Percentiles rank a stretch among this genome's conserved stretches.
phyloP scores from a whole-genome alignment of 208 protist genomes.

The Porcisia deanei region DNA sequence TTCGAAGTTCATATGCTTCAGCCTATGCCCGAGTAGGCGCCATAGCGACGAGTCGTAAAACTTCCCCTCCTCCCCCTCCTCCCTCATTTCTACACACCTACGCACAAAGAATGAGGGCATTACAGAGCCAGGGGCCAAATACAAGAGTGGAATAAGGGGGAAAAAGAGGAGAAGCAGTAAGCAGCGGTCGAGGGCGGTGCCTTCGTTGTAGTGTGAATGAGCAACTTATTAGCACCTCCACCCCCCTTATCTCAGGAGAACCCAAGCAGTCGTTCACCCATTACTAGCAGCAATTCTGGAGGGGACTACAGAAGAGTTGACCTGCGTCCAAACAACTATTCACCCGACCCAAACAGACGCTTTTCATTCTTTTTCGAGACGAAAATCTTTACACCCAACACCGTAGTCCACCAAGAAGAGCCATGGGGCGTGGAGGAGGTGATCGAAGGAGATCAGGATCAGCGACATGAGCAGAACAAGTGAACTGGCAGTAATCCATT shows the following conservation, averaged over 20 bases:
- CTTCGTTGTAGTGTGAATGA: not conserved
- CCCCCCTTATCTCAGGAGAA: not conserved
- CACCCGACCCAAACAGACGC: not conserved
- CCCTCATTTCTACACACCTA: no score
- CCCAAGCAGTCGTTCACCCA: not conserved
- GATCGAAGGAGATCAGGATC: not conserved
- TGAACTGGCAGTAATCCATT: not conserved
- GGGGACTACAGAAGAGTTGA: not conserved
- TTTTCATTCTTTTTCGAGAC: not conserved
- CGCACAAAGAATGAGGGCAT: not conserved
- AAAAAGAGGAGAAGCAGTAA: not conserved
- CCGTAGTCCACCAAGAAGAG: not conserved
- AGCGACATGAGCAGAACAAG: not conserved
- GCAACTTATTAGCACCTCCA: not conserved
- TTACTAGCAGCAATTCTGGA: not conserved
- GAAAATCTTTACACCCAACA: not conserved
- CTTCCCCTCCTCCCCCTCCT: no score
- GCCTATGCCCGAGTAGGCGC: not conserved
- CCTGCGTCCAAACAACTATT: not conserved
- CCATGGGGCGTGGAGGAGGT: no score
- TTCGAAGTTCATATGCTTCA: not conserved
- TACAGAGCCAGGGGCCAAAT: not conserved
- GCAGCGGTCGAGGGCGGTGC: not conserved
- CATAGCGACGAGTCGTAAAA: not conserved
- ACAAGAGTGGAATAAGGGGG: not conserved